A percentile compares a stretch with the other conserved stretches of the same genome.
Evolutionary conservation across 73 alveolate species (phyloP).

Genomic region (Blepharisma japonicum): DNA sequence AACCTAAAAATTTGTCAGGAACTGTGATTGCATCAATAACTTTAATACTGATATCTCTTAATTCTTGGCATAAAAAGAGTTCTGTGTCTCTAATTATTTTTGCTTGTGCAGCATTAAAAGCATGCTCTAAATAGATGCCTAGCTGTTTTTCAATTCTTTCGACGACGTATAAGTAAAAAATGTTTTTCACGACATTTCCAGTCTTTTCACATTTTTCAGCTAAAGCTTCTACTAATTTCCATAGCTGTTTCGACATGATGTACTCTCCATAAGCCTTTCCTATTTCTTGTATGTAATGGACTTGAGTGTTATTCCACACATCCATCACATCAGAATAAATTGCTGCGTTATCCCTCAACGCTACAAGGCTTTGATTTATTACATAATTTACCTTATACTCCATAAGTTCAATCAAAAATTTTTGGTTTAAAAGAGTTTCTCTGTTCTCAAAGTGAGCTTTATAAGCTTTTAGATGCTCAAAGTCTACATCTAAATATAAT

Average conservation of each 20-base stretch:
- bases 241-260: background rate
- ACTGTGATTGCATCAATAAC: background rate
- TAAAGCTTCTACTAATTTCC: background rate
- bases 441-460: too few species aligned
- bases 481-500: too few species aligned
- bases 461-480: too few species aligned
- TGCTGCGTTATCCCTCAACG: too few species aligned
- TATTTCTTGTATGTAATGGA: background rate
- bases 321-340: background rate
- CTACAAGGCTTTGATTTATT: too few species aligned
- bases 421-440: too few species aligned
- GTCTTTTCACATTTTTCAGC: background rate
- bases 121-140: background rate
- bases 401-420: too few species aligned
- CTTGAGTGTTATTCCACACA: slow-evolving; percentile 25
- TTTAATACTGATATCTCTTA: background rate
- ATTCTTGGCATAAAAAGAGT: background rate
- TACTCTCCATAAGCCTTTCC: background rate
- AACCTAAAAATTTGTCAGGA: background rate
- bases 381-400: too few species aligned
- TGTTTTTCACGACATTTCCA: background rate
- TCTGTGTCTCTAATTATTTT: background rate
- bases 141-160: background rate
- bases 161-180: background rate
- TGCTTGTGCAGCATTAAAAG: background rate